Base-by-base conservation (phyloP, 2,329 filamentous ascomycete species). In the Teratosphaeria gauchensis region DNA sequence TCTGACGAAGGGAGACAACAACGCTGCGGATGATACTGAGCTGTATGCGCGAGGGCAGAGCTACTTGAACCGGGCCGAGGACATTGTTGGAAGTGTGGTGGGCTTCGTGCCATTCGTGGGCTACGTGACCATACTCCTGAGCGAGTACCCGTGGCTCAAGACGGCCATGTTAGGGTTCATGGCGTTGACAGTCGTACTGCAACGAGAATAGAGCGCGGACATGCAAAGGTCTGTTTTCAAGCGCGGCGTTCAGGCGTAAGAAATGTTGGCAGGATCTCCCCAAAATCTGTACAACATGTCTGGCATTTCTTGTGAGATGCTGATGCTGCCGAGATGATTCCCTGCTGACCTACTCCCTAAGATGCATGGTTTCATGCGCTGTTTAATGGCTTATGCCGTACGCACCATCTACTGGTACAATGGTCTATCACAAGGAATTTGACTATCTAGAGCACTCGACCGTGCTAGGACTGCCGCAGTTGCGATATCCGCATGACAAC, bases 1-100 rank as follows among this genome's bases (percentile, higher is more conserved):
- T 21, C 83, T 99, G 58, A 99, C 94, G 35, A 99, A 99, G 77
- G 94, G 94, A 65, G 94, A 99, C 77, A 99, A 97, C 80, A 99
- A 99, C 73, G 76, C 84, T 7, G 89, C 90, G 51, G 92, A 97
- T 74, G 94, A 99, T 73, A 95, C 90, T 16, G 92, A 96, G 72
- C 82, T 88, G 19, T 96, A 96, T 73, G 92, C 94, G 2, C 79
- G 80, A 46, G 90, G 88, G 19, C 92, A 99, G 76, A 89, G 90
- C 70, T 95, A 90, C 72, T 80, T 99, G 53, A 86, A 88, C 72
- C 84, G 94, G 60, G 60, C 61, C 33, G 83, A 88, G 71, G 92
- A 97, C 71, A 92, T 99, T 58, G 90, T 99, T 59, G 94, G 94
- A 53, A 95, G 89, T 66, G 94, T 97, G 6, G 80, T 94, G 11